Evolutionary conservation across 805 yeast species (phyloP).

Genomic region (Zygosaccharomyces pseudorouxii): DNA sequence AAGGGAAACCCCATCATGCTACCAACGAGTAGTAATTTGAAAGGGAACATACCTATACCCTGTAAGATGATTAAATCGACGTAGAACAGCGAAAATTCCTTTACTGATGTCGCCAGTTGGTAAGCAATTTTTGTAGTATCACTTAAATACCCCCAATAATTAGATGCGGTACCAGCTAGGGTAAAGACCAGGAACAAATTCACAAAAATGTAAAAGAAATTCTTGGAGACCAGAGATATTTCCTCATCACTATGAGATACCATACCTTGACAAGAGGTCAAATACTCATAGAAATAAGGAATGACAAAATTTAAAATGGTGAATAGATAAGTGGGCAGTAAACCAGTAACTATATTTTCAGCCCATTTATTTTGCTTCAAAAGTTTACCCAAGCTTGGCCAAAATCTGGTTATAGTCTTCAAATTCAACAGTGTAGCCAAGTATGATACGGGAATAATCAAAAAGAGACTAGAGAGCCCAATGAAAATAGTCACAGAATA

Average conservation of each 20-base stretch:
- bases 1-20: conserved; percentile 71
- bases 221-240: conserved; percentile 81
- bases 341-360: conserved; percentile 74
- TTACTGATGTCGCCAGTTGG: conserved; percentile 75
- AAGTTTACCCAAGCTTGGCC: conserved; percentile 76
- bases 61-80: conserved; percentile 80
- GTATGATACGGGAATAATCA: conserved; percentile 79
- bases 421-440: conserved; percentile 77
- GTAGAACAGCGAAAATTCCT: conserved; percentile 78
- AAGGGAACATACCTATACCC: conserved; percentile 87
- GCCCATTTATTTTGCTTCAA: conserved; percentile 66
- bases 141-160: conserved; percentile 70
- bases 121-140: conserved; percentile 88
- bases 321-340: conserved; percentile 87
- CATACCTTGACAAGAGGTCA: conserved; percentile 80
- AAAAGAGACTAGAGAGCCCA: conserved; percentile 55
- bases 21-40: conserved; percentile 76
- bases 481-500: conserved; percentile 38
- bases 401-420: conserved; percentile 69
- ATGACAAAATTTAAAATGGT: conserved; percentile 76
- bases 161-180: conserved; percentile 85
- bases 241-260: conserved; percentile 93
- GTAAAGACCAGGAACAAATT: conserved; percentile 92
- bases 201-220: conserved; percentile 91
- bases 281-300: conserved; percentile 82